Evolutionary conservation across 2,329 filamentous ascomycete genomes (phyloP).

Genomic region (Atkinsonella texensis): DNA sequence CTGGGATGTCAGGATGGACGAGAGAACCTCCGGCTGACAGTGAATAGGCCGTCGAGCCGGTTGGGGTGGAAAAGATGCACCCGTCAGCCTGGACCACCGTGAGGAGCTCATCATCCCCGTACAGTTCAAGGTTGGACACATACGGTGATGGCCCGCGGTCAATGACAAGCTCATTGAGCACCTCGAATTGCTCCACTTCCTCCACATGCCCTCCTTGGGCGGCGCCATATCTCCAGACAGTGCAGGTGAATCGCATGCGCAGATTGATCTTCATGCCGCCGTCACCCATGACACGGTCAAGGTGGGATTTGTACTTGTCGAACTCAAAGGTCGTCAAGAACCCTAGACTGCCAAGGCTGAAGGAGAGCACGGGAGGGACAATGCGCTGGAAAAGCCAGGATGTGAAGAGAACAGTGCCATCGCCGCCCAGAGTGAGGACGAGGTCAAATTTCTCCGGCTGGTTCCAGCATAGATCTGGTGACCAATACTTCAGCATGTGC

Average conservation of each 20-base stretch:
- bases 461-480: conserved; percentile 87
- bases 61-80: conserved; percentile 95
- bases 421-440: conserved; percentile 76
- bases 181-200: conserved; percentile 92
- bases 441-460: conserved; percentile 92
- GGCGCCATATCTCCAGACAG: conserved; percentile 67
- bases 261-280: conserved; percentile 94
- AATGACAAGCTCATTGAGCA: conserved; percentile 96
- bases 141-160: conserved; percentile 94
- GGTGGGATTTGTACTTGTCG: conserved; percentile 72
- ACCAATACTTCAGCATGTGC: conserved; percentile 89
- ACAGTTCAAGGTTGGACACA: conserved; percentile 91
- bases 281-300: conserved; percentile 85
- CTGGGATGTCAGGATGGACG: conserved; percentile 92
- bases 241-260: conserved; percentile 98
- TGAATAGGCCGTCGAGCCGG: conserved; percentile 89
- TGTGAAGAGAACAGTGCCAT: conserved; percentile 79
- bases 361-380: conserved; percentile 73
- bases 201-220: conserved; percentile 52
- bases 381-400: conserved; percentile 88
- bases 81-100: conserved; percentile 95
- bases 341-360: conserved; percentile 74
- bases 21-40: conserved; percentile 90
- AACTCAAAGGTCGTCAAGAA: conserved; percentile 86
- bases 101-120: conserved; percentile 86